Base-by-base conservation (phyloP, 2,329 filamentous ascomycete genomes). In the Myrmaecium sp. region DNA sequence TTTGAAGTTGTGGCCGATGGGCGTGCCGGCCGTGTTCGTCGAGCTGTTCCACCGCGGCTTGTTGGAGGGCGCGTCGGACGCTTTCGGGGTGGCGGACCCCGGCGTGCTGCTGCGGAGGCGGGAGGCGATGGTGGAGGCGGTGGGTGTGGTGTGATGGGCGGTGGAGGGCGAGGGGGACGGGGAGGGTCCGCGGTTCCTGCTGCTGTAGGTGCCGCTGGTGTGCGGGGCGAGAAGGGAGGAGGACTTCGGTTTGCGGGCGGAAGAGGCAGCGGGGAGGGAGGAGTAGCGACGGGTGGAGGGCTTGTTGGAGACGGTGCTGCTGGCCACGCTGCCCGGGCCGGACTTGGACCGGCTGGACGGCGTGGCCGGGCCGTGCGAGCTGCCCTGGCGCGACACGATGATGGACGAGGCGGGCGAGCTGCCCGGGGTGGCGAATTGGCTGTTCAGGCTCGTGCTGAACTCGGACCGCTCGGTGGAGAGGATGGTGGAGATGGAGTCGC, bases 401-500 rank as follows among this genome's bases (percentile, higher is more conserved):
- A 77, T 57, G 12, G 72, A 77, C 10, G 71, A 76, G 14, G 73
- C 69, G 14, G 74, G 74, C 4, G 74, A 78, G 38, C 58, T 68
- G 27, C 58, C 58, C 3, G 66, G 65, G 2, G 66, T 69, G 26
- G 59, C 81, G 23, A 72, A 54, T 24, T 68, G 66, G 40, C 79
- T 86, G n/a, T n/a, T n/a, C n/a, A n/a, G n/a, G n/a, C n/a, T n/a
- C n/a, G n/a, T n/a, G 34, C 65, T 73, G 6, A 68, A 55, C 3
- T 74, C 67, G 2, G 79, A 83, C 27, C 70, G 66, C 43, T 91
- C 82, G 37, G 79, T 79, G 2, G 81, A 91, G 3, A 92, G 61
- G 51, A 94, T 81, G 39, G 80, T 94, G 0, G 84, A 94, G 30
- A 95, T 76, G 0, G 86, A 94, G 49, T 95, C 86, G 24, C 86